phyloP scores from a whole-genome alignment of 768 basidiomycete genomes.

The Phylloporus sp. region DNA sequence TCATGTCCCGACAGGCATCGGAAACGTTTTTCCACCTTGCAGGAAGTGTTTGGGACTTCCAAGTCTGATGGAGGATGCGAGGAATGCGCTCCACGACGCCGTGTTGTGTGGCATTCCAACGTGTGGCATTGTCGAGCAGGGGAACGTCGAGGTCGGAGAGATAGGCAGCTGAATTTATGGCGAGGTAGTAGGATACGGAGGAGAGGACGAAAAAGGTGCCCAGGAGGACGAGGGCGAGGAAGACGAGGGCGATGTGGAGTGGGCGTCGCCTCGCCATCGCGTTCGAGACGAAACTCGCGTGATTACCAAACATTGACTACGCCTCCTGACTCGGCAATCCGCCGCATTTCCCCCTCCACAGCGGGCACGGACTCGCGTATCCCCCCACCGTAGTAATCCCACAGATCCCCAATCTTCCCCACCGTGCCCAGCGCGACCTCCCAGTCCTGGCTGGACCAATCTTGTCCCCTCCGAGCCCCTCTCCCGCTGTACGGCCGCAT shows the following conservation, averaged over 20 bases:
- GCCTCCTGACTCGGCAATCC: conserved; percentile 39
- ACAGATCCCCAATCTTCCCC: conserved; percentile 43
- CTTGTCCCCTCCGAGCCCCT: conserved; percentile 63
- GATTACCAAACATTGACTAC: not conserved
- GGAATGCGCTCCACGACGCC: conserved; percentile 73
- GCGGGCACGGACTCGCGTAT: conserved; percentile 46
- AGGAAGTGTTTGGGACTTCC: conserved; percentile 89
- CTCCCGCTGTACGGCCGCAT: conserved; percentile 40
- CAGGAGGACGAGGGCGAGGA: conserved; percentile 72
- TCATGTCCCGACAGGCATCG: conserved; percentile 81
- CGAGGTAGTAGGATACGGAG: conserved; percentile 84
- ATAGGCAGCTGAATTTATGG: conserved; percentile 74
- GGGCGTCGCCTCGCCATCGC: conserved; percentile 42
- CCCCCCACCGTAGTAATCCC: conserved; percentile 54
- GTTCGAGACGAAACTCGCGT: not conserved
- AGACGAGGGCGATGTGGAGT: conserved; percentile 42
- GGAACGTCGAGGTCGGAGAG: conserved; percentile 75
- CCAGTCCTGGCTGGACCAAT: conserved; percentile 73
- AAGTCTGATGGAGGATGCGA: conserved; percentile 95
- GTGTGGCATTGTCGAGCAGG: conserved; percentile 45
- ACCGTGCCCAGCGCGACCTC: conserved; percentile 45
- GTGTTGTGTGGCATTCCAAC: conserved; percentile 61
- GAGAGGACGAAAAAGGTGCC: conserved; percentile 91
- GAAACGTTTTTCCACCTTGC: conserved; percentile 75
- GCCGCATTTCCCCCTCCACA: conserved; percentile 44